phyloP scores from a whole-genome alignment of 305 asterid species.

The Rubia peregrina region DNA sequence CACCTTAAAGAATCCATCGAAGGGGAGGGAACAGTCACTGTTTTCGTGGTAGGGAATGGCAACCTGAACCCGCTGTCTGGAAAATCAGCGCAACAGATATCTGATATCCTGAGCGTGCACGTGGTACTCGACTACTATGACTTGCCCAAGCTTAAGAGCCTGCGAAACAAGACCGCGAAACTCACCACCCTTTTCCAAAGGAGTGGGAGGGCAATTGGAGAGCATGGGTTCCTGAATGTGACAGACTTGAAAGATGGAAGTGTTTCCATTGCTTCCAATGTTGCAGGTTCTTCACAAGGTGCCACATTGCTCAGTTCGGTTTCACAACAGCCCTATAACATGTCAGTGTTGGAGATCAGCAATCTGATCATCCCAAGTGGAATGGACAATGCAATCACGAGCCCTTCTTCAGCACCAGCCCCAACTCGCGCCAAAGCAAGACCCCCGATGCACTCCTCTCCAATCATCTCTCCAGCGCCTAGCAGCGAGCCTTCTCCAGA shows the following conservation, averaged over 20 bases:
- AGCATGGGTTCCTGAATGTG: constrained; percentile 43
- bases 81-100: constrained; percentile 15
- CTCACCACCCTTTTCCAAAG: constrained; percentile 50
- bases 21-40: constrained; percentile 39
- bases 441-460: neutral
- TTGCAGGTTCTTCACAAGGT: constrained; percentile 25
- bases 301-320: constrained; percentile 40
- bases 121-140: constrained; percentile 58
- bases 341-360: constrained; percentile 39
- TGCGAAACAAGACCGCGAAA: constrained; percentile 20
- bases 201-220: constrained; percentile 41
- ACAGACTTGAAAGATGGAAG: constrained; percentile 18
- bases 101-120: constrained; percentile 38
- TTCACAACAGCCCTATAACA: constrained; percentile 35
- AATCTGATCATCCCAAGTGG: constrained; percentile 36
- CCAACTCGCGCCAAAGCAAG: neutral
- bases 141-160: constrained; percentile 24
- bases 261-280: constrained; percentile 37
- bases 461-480: neutral
- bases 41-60: constrained; percentile 44
- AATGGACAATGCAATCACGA: constrained; percentile 18
- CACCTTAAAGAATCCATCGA: constrained; percentile 37
- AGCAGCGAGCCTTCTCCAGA: neutral
- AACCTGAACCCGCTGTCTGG: constrained; percentile 33
- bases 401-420: constrained; percentile 25